Percentiles rank a stretch among this genome's conserved stretches.
Conservation (phyloP, 2,329 filamentous ascomycete genomes). For the Beauveria scarabaeidicola region DNA sequence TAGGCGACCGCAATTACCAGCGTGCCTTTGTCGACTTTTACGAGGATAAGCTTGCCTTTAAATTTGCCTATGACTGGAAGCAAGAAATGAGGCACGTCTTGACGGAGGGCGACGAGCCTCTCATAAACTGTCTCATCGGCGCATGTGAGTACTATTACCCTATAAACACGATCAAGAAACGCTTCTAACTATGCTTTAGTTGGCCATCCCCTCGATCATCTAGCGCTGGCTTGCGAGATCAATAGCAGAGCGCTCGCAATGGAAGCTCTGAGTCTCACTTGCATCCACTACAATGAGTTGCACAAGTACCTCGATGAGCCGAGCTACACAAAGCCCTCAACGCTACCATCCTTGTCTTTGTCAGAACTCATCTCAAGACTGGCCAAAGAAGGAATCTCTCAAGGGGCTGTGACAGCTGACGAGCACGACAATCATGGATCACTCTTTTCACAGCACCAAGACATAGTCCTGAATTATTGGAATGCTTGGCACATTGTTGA, state of each 20-base stretch:
- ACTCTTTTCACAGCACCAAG: conserved; percentile 62
- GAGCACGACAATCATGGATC: conserved; percentile 55
- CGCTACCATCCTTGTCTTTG: conserved; percentile 52
- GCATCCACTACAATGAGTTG: conserved; percentile 48
- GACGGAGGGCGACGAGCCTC: conserved; percentile 62
- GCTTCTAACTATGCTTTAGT: conserved; percentile 39
- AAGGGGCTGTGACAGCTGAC: conserved; percentile 52
- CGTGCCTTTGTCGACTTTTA: conserved; percentile 91
- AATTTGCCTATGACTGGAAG: conserved; percentile 76
- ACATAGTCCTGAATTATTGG: conserved; percentile 76
- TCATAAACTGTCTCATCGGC: conserved; percentile 72
- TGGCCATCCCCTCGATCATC: conserved; percentile 85
- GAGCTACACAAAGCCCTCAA: conserved; percentile 57
- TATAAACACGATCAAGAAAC: not conserved
- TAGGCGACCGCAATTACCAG: conserved; percentile 75
- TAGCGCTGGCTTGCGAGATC: conserved; percentile 90
- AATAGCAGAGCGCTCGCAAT: conserved; percentile 78
- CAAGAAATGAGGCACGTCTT: conserved; percentile 67
- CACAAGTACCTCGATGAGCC: conserved; percentile 65
- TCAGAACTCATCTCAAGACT: conserved; percentile 65
- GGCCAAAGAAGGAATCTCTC: conserved; percentile 58
- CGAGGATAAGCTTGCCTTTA: conserved; percentile 74
- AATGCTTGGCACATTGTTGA: conserved; percentile 72
- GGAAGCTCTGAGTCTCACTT: conserved; percentile 69
- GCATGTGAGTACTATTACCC: conserved; percentile 51